Evolutionary conservation across 2,329 filamentous ascomycete genomes (phyloP).

Genomic region (Calonectria multiphialidica): DNA sequence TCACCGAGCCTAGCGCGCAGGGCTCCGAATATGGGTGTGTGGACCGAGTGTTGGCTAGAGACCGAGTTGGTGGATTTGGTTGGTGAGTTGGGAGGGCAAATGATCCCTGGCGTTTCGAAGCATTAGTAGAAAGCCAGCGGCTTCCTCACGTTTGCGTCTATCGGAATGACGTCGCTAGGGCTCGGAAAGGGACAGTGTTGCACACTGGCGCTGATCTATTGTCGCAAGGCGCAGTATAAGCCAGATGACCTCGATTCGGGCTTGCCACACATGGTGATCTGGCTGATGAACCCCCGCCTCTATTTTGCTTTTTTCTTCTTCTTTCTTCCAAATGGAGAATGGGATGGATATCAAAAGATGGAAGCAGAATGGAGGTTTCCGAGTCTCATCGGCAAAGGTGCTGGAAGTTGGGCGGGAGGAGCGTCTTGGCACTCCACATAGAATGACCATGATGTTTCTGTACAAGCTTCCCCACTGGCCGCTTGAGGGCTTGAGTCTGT

Average conservation of each 20-base stretch:
- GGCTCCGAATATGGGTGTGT: not conserved
- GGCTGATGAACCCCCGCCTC: not conserved
- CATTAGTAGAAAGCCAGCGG: not conserved
- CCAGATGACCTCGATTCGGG: not conserved
- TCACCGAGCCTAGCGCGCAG: constrained; percentile 17
- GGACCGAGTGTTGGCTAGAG: not conserved
- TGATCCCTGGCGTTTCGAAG: constrained; percentile 4
- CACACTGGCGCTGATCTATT: constrained; percentile 5
- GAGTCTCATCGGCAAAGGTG: not conserved
- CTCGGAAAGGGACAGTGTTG: not conserved
- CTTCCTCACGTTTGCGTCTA: not conserved
- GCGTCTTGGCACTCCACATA: constrained; percentile 22
- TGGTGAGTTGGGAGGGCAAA: not conserved
- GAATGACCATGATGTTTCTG: constrained; percentile 4
- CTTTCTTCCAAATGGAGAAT: not conserved
- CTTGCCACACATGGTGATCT: not conserved
- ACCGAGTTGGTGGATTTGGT: constrained; percentile 11
- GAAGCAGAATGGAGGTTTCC: constrained; percentile 4
- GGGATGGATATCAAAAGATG: not conserved
- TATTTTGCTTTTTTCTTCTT: not conserved
- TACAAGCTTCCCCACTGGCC: constrained; percentile 22
- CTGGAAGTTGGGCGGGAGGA: not conserved
- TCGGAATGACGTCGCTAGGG: constrained; percentile 19
- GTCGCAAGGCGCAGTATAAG: constrained; percentile 3
- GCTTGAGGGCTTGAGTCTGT: constrained; percentile 10